Conservation (phyloP, 352 stramenopile genomes). For the Globisporangium spinosum region DNA sequence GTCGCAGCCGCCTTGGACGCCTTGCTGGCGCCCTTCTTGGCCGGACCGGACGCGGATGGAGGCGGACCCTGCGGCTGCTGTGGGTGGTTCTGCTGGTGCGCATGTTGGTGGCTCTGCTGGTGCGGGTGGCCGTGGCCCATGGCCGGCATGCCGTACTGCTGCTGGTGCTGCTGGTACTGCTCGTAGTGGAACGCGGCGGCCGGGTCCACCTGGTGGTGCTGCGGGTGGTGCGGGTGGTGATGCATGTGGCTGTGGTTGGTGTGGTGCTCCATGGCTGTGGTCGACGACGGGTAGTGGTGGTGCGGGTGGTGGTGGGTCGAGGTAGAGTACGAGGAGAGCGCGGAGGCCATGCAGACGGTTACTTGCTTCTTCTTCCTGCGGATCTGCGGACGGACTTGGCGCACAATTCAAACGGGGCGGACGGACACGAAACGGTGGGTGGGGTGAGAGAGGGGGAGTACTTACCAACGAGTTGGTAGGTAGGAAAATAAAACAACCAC, state of each 20-base stretch:
- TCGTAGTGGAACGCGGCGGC: slow-evolving; percentile 45
- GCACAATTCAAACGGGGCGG: slow-evolving; percentile 18
- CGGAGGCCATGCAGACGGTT: slow-evolving; percentile 13
- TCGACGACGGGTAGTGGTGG: neutral
- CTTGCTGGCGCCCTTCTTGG: slow-evolving; percentile 1
- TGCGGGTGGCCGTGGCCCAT: slow-evolving; percentile 32
- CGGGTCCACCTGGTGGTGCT: slow-evolving; percentile 31
- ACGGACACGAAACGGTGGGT: neutral
- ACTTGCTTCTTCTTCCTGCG: neutral
- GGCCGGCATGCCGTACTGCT: slow-evolving; percentile 30
- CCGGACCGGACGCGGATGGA: neutral
- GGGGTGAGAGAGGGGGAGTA: neutral
- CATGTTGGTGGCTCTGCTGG: slow-evolving; percentile 12
- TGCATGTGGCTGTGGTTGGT: slow-evolving; percentile 10
- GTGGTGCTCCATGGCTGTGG: slow-evolving; percentile 17
- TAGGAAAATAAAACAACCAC: slow-evolving; percentile 22
- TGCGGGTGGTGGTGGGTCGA: slow-evolving; percentile 11
- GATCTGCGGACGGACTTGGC: neutral
- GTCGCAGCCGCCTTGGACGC: neutral
- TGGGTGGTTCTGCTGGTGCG: slow-evolving; percentile 8
- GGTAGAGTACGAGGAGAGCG: slow-evolving; percentile 8
- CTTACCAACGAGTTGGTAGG: slow-evolving; percentile 22
- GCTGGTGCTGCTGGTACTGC: slow-evolving; percentile 56
- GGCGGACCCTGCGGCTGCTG: slow-evolving; percentile 1
- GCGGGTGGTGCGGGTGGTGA: slow-evolving; percentile 18